Conservation (phyloP, 371 early-diverging fungal species). For the Lichtheimia corymbifera region DNA sequence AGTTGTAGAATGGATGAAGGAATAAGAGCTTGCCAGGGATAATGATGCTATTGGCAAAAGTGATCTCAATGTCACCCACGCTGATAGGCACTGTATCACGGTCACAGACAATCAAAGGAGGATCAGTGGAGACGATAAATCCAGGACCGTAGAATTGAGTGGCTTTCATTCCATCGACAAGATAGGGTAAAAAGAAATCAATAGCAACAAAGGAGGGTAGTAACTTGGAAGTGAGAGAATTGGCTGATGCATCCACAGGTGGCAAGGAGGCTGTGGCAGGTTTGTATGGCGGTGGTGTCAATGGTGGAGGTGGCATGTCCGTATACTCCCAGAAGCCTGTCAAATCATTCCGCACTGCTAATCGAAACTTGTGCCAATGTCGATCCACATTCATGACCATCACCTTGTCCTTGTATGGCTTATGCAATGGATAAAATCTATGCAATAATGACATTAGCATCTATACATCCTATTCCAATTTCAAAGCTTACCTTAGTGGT, state of each 20-base stretch:
- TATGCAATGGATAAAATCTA: slow-evolving; percentile 64
- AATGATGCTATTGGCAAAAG: slow-evolving; percentile 80
- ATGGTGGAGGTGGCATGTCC: slow-evolving; percentile 66
- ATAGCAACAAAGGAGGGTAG: slow-evolving; percentile 72
- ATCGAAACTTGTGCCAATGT: slow-evolving; percentile 80
- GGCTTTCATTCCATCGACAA: slow-evolving; percentile 68
- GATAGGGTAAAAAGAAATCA: slow-evolving; percentile 69
- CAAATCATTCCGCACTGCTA: slow-evolving; percentile 73
- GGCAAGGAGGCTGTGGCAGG: slow-evolving; percentile 67
- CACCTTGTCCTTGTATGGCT: slow-evolving; percentile 73
- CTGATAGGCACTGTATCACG: slow-evolving; percentile 78
- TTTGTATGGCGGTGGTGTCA: slow-evolving; percentile 29
- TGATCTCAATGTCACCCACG: slow-evolving; percentile 76
- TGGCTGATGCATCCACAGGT: slow-evolving; percentile 54
- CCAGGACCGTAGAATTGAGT: slow-evolving; percentile 74
- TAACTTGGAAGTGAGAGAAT: slow-evolving; percentile 55
- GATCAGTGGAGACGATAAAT: slow-evolving; percentile 67
- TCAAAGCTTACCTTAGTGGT: slow-evolving; percentile 53
- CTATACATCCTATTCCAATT: not conserved
- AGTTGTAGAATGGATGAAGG: slow-evolving; percentile 81
- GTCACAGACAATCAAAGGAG: slow-evolving; percentile 74
- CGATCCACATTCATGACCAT: slow-evolving; percentile 79
- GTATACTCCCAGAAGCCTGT: slow-evolving; percentile 85
- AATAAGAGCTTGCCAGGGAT: slow-evolving; percentile 72
- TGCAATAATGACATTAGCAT: not conserved